Percentiles rank a stretch among this genome's conserved stretches.
phyloP scores from a whole-genome alignment of 192 early-diverging fungal species.

The Gamsiella multidivaricata region DNA sequence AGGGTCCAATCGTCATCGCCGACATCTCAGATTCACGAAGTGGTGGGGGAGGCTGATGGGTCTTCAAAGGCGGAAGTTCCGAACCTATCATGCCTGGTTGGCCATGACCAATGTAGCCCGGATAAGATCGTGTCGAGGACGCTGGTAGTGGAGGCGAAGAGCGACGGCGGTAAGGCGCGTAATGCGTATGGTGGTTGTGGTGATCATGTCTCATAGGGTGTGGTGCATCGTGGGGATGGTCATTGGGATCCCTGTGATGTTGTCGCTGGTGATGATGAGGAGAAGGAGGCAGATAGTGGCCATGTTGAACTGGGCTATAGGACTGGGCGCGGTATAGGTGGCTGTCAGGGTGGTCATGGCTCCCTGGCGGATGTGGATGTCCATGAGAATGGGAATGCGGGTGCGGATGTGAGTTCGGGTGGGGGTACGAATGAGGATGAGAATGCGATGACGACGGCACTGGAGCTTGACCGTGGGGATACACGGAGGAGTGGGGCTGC shows the following conservation, averaged over 20 bases:
- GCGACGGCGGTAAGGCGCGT: neutral
- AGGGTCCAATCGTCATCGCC: neutral
- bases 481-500: neutral
- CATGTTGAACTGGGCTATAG: slow-evolving; percentile 6
- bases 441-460: slow-evolving; percentile 2
- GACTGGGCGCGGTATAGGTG: neutral
- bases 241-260: neutral
- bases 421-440: slow-evolving; percentile 9
- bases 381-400: neutral
- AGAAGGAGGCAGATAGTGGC: slow-evolving; percentile 13
- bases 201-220: neutral
- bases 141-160: neutral
- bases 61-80: slow-evolving; percentile 7
- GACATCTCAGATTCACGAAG: neutral
- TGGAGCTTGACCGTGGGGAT: slow-evolving; percentile 6
- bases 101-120: slow-evolving; percentile 13
- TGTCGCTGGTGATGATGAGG: slow-evolving; percentile 19
- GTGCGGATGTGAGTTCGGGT: slow-evolving; percentile 13
- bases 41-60: neutral
- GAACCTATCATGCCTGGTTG: neutral
- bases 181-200: slow-evolving; percentile 11
- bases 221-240: neutral
- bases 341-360: slow-evolving; percentile 8
- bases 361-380: slow-evolving; percentile 8
- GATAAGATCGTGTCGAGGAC: slow-evolving; percentile 6